These are phyloP conservation scores for Fagopyrum homotropicum DNA, from an alignment of 148 eudicot species.

Conservation along the genomic window DNA sequence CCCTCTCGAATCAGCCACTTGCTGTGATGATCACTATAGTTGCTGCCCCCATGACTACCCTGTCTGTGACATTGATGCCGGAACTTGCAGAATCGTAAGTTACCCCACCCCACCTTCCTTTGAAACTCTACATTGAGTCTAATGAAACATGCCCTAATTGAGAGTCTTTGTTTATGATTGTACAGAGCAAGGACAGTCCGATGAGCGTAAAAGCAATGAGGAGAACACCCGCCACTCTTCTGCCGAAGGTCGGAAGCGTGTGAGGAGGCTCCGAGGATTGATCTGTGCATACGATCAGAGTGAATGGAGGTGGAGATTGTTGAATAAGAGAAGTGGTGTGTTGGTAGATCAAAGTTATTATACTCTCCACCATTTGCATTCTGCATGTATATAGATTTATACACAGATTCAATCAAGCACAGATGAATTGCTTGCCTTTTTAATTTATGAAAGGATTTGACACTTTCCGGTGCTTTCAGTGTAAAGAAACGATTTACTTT, in stretches of 20 bases:
- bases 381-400: background rate
- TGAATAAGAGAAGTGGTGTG: background rate
- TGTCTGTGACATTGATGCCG: conserved; percentile 43
- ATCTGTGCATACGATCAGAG: background rate
- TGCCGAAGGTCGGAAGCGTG: conserved; percentile 14
- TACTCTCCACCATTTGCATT: conserved; percentile 9
- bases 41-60: conserved; percentile 92
- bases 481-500: background rate
- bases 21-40: conserved; percentile 71
- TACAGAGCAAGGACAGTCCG: conserved; percentile 70
- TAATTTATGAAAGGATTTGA: background rate
- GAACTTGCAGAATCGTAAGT: conserved; percentile 62
- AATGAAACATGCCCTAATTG: background rate
- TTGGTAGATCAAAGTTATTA: background rate
- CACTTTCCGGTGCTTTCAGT: background rate
- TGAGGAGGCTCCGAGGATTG: conserved; percentile 14
- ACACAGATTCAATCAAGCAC: background rate
- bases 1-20: conserved; percentile 65
- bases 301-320: conserved; percentile 6
- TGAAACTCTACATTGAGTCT: background rate
- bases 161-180: conserved; percentile 8
- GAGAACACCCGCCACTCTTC: conserved; percentile 44
- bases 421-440: conserved; percentile 1
- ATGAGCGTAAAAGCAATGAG: conserved; percentile 46
- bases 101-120: background rate